Evolutionary conservation across 1,139 yeast species (phyloP).

Genomic region (Torulaspora pretoriensis): DNA sequence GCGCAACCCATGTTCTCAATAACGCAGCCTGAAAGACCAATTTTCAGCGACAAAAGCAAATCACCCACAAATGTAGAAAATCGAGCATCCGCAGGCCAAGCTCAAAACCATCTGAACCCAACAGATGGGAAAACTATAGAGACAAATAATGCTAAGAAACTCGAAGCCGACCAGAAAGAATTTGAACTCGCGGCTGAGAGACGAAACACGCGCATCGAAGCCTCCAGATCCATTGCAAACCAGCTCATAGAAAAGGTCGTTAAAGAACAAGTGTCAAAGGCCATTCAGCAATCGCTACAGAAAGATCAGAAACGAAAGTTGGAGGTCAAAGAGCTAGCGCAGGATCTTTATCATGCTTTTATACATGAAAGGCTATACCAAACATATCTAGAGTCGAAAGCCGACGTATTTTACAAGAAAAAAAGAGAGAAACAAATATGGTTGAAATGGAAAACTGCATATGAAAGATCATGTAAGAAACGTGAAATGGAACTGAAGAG

Average conservation of each 20-base stretch:
- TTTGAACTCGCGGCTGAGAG: slow-evolving; percentile 11
- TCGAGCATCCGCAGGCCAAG: background rate
- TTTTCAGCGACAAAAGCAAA: background rate
- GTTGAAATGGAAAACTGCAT: slow-evolving; percentile 33
- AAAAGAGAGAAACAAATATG: slow-evolving; percentile 35
- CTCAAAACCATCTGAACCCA: too few relatives aligned
- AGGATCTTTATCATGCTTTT: slow-evolving; percentile 55
- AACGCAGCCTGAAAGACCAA: background rate
- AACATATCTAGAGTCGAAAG: slow-evolving; percentile 42
- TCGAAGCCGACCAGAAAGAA: slow-evolving; percentile 9
- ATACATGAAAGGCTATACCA: slow-evolving; percentile 51
- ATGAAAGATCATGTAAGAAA: slow-evolving; percentile 33
- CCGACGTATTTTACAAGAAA: slow-evolving; percentile 37
- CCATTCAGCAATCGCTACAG: slow-evolving; percentile 4
- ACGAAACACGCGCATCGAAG: slow-evolving; percentile 25
- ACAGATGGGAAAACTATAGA: background rate
- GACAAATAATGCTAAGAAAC: slow-evolving; percentile 1
- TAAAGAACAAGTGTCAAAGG: slow-evolving; percentile 14
- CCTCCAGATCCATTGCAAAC: slow-evolving; percentile 34
- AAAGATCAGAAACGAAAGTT: slow-evolving; percentile 10
- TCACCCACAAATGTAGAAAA: background rate
- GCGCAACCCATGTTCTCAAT: background rate
- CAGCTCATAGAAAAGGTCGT: slow-evolving; percentile 38
- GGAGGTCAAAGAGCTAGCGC: slow-evolving; percentile 41
- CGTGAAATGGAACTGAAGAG: slow-evolving; percentile 41